These are phyloP conservation scores for Suillus placidus DNA, from an alignment of 768 basidiomycete genomes.

Conservation along the genomic window DNA sequence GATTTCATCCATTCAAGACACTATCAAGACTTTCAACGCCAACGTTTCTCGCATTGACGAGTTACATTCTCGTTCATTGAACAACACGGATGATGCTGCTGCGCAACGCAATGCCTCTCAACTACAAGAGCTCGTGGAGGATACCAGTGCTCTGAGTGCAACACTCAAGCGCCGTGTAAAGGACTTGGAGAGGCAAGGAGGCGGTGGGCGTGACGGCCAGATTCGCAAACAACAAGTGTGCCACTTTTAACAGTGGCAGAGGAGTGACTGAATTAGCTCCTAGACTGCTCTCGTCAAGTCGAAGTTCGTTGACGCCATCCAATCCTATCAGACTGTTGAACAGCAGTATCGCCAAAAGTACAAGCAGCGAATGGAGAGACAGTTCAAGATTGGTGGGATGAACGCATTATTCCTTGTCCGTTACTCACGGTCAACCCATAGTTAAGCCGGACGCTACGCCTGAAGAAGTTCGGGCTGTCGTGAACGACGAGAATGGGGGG, in stretches of 20 bases:
- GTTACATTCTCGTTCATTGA: slow-evolving; percentile 73
- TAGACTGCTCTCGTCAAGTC: slow-evolving; percentile 67
- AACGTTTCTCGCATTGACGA: slow-evolving; percentile 72
- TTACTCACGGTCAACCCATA: slow-evolving; percentile 27
- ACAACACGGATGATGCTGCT: slow-evolving; percentile 72
- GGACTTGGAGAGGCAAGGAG: slow-evolving; percentile 66
- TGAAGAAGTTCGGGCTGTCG: slow-evolving; percentile 85
- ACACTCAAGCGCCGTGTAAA: slow-evolving; percentile 75
- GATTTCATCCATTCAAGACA: slow-evolving; percentile 79
- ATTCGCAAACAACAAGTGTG: slow-evolving; percentile 78
- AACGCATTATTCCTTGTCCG: slow-evolving; percentile 1
- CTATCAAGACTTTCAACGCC: slow-evolving; percentile 63
- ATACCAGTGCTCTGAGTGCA: slow-evolving; percentile 71
- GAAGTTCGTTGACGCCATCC: slow-evolving; percentile 85
- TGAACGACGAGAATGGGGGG: slow-evolving; percentile 76
- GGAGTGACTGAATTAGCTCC: slow-evolving; percentile 16
- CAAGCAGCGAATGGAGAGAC: slow-evolving; percentile 81
- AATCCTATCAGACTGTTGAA: slow-evolving; percentile 83
- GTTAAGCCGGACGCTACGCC: slow-evolving; percentile 93
- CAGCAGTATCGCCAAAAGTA: slow-evolving; percentile 77
- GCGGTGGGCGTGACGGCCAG: slow-evolving; percentile 65
- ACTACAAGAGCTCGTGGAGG: slow-evolving; percentile 68
- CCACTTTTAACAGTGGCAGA: not conserved
- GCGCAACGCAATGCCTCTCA: slow-evolving; percentile 62
- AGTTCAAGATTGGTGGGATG: slow-evolving; percentile 79